These are phyloP conservation scores for Suillus decipiens DNA, from an alignment of 768 basidiomycete species.

Conservation along the genomic window DNA sequence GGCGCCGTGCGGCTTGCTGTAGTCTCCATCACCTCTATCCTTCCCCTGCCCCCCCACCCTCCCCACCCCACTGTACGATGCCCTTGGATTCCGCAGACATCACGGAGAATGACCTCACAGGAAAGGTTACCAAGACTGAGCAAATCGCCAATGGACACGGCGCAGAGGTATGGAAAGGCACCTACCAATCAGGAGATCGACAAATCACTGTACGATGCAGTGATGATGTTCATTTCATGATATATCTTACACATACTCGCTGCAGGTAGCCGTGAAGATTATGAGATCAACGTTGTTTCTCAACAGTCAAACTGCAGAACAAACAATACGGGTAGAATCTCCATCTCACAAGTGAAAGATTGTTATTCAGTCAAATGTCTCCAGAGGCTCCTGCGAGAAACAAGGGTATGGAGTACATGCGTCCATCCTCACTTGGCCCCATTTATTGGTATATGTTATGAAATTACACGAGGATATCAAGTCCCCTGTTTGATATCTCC, in stretches of 20 bases:
- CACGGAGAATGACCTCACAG: neutral
- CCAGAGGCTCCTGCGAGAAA: slow-evolving; percentile 31
- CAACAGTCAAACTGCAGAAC: neutral
- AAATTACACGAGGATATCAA: slow-evolving; percentile 16
- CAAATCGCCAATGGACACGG: neutral
- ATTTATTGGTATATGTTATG: slow-evolving; percentile 26
- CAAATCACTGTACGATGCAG: neutral
- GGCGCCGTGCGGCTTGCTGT: neutral
- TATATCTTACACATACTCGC: neutral
- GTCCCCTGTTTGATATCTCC: slow-evolving; percentile 52
- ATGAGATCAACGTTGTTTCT: neutral
- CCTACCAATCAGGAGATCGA: neutral
- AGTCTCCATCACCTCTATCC: neutral
- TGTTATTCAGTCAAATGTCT: neutral
- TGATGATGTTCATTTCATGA: neutral
- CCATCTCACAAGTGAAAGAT: neutral
- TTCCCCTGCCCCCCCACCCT: neutral
- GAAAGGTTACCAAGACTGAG: neutral
- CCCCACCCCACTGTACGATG: neutral
- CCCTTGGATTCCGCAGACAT: neutral
- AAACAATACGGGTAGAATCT: slow-evolving; percentile 3
- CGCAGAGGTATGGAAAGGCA: neutral
- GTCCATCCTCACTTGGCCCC: slow-evolving; percentile 26
- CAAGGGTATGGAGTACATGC: slow-evolving; percentile 27
- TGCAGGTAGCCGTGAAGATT: slow-evolving; percentile 1